phyloP scores from a whole-genome alignment of 495 filamentous ascomycete genomes.

The Stereocaulon alpinum region DNA sequence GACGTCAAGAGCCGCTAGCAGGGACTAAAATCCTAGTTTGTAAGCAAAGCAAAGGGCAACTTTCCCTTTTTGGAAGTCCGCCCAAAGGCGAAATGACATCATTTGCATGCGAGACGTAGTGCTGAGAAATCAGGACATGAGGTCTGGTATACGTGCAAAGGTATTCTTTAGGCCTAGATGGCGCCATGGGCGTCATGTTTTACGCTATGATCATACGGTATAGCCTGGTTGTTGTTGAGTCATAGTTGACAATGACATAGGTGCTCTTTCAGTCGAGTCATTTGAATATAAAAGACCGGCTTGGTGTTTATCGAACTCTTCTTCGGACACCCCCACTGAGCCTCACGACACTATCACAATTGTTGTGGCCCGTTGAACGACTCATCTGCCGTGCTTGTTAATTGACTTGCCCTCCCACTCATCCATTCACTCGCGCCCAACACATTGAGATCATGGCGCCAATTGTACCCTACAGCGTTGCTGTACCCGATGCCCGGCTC shows the following conservation, averaged over 20 bases:
- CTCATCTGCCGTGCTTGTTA: neutral
- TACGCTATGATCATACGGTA: neutral
- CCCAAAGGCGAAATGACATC: too few relatives aligned
- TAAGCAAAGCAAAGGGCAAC: too few relatives aligned
- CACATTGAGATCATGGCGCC: slow-evolving; percentile 10
- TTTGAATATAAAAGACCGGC: neutral
- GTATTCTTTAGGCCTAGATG: neutral
- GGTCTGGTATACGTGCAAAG: too few relatives aligned
- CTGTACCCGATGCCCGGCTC: slow-evolving; percentile 30
- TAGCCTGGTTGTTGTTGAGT: neutral
- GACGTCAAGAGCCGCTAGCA: too few relatives aligned
- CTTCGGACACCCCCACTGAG: too few relatives aligned
- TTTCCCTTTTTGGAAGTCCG: too few relatives aligned
- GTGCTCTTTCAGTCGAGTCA: neutral
- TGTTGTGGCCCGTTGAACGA: too few relatives aligned
- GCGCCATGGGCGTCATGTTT: neutral
- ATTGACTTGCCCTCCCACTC: neutral
- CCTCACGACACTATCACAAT: too few relatives aligned
- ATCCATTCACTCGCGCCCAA: neutral
- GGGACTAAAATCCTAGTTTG: too few relatives aligned
- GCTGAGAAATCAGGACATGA: too few relatives aligned
- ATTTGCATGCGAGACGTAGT: too few relatives aligned
- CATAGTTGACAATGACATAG: neutral
- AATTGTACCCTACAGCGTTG: slow-evolving; percentile 29
- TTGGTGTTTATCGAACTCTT: neutral